Percentiles rank a stretch among this genome's conserved stretches.
These are phyloP conservation scores for Lithohypha guttulata DNA, from an alignment of 2,329 filamentous ascomycete species.

Conservation along the genomic window DNA sequence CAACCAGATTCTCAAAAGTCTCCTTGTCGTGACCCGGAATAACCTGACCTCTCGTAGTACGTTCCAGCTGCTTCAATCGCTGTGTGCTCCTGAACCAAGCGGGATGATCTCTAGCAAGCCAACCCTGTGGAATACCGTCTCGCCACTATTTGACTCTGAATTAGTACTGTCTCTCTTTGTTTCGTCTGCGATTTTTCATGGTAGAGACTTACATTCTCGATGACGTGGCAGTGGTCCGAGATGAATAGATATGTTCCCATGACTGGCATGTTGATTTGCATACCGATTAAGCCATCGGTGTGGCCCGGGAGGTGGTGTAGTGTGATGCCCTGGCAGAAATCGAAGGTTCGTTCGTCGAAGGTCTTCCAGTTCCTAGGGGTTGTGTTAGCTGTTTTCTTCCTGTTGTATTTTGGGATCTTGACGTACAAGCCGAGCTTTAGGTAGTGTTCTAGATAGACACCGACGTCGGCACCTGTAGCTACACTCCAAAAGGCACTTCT, in stretches of 20 bases:
- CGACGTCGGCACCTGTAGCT: slow-evolving; percentile 19
- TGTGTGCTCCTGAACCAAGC: slow-evolving; percentile 20
- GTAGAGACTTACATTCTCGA: slow-evolving; percentile 18
- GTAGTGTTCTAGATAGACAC: slow-evolving; percentile 22
- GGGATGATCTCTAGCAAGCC: slow-evolving; percentile 20
- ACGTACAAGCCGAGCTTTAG: slow-evolving; percentile 19
- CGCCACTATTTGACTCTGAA: slow-evolving; percentile 12
- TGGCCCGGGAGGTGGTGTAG: slow-evolving; percentile 20
- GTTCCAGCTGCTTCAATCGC: slow-evolving; percentile 19
- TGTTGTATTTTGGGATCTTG: background rate
- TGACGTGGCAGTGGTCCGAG: slow-evolving; percentile 21
- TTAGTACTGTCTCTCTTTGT: background rate
- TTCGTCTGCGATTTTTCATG: background rate
- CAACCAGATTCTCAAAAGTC: slow-evolving; percentile 14
- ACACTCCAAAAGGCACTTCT: slow-evolving; percentile 19
- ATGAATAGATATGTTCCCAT: slow-evolving; percentile 21
- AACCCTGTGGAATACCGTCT: slow-evolving; percentile 21
- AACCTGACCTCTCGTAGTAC: slow-evolving; percentile 16
- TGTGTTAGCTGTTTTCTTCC: too few relatives aligned
- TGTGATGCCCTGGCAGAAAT: slow-evolving; percentile 22
- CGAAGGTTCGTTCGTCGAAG: slow-evolving; percentile 19
- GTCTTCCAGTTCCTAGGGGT: slow-evolving; percentile 18
- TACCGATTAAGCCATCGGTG: slow-evolving; percentile 20
- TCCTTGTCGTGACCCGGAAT: slow-evolving; percentile 21
- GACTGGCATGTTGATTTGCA: slow-evolving; percentile 22